phyloP scores from a whole-genome alignment of 345 rosid species.

The Lumnitzera littorea region DNA sequence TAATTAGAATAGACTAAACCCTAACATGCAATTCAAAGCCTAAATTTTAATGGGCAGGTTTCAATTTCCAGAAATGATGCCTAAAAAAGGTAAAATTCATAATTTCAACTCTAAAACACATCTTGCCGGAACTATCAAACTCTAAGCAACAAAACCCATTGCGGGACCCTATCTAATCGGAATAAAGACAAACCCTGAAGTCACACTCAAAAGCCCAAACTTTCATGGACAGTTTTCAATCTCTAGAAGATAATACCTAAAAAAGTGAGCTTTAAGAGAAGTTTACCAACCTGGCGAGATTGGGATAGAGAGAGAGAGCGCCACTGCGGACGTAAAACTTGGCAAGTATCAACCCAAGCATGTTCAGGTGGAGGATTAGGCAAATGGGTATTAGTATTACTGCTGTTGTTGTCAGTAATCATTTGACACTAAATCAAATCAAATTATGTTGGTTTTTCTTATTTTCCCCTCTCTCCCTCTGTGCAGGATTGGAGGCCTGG shows the following conservation, averaged over 20 bases:
- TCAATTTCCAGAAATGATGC: too few species aligned
- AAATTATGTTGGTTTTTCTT: background rate
- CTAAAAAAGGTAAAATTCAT: too few species aligned
- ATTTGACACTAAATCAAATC: background rate
- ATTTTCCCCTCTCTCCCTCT: background rate
- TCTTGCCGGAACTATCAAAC: background rate
- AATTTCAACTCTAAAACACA: background rate
- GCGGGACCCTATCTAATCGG: background rate
- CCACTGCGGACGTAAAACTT: constrained; percentile 48
- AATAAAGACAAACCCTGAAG: background rate
- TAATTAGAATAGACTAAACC: background rate
- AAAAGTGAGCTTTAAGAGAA: background rate
- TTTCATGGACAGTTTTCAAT: background rate
- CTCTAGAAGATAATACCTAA: too few species aligned
- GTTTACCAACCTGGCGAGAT: constrained; percentile 37
- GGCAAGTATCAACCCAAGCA: constrained; percentile 55
- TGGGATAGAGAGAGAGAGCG: constrained; percentile 38
- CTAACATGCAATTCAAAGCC: background rate
- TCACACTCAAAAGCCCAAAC: background rate
- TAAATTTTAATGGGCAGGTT: background rate
- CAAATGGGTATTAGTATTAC: background rate
- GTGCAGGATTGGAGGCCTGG: too few species aligned
- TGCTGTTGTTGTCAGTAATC: constrained; percentile 6
- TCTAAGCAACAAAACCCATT: background rate
- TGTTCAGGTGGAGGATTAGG: constrained; percentile 39